phyloP scores from a whole-genome alignment of 768 basidiomycete genomes.

The Leccinum obscurum region DNA sequence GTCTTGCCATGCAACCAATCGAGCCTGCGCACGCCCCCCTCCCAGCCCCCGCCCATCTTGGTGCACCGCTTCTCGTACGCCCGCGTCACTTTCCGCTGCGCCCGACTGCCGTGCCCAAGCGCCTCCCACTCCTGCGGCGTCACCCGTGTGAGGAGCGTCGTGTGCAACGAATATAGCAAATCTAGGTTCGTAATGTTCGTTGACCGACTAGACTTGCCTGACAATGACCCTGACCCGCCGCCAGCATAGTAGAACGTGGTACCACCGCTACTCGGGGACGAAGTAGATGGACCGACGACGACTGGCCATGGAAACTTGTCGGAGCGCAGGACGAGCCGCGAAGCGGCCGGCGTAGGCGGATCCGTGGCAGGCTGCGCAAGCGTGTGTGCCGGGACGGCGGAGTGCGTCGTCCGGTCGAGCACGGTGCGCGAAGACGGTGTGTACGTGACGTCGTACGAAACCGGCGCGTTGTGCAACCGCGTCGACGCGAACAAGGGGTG shows the following conservation, averaged over 20 bases:
- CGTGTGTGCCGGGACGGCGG: constrained; percentile 53
- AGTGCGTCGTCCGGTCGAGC: constrained; percentile 53
- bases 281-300: constrained; percentile 41
- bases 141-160: constrained; percentile 53
- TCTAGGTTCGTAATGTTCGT: constrained; percentile 59
- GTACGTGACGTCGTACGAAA: constrained; percentile 58
- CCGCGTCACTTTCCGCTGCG: constrained; percentile 57
- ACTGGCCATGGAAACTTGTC: constrained; percentile 65
- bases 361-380: constrained; percentile 66
- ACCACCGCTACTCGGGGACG: constrained; percentile 22
- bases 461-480: constrained; percentile 56
- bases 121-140: constrained; percentile 66
- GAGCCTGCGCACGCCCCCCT: constrained; percentile 54
- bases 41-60: constrained; percentile 67
- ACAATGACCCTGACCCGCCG: constrained; percentile 15
- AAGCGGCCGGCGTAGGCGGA: constrained; percentile 48
- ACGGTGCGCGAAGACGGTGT: constrained; percentile 59
- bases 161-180: constrained; percentile 59
- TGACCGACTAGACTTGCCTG: constrained; percentile 23
- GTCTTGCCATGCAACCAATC: constrained; percentile 69
- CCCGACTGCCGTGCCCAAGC: constrained; percentile 53
- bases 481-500: constrained; percentile 63
- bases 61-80: constrained; percentile 66
- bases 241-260: constrained; percentile 26
- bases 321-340: constrained; percentile 51